Percentiles rank a stretch among this genome's conserved stretches.
Conservation (phyloP, 805 yeast species). For the Candida nanaspora region DNA sequence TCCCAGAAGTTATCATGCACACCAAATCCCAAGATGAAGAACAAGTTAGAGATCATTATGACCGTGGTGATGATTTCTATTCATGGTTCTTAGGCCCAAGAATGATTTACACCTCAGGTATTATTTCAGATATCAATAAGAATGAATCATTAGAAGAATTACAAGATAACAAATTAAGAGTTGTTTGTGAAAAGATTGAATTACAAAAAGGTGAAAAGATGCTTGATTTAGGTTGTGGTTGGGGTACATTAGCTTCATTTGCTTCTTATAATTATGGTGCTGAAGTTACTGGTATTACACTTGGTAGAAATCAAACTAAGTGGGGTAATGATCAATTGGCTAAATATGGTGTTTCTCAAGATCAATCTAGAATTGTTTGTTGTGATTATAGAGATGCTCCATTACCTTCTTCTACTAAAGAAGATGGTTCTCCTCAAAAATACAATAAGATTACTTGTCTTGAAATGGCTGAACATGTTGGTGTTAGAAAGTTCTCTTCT, state of each 20-base stretch:
- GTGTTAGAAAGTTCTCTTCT: slow-evolving; percentile 72
- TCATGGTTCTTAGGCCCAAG: slow-evolving; percentile 91
- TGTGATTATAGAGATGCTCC: slow-evolving; percentile 91
- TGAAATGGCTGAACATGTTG: slow-evolving; percentile 97
- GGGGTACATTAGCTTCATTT: slow-evolving; percentile 89
- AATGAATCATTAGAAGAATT: slow-evolving; percentile 73
- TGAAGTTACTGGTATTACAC: slow-evolving; percentile 79
- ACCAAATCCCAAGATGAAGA: slow-evolving; percentile 93
- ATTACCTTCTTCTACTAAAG: slow-evolving; percentile 38
- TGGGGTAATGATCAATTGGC: slow-evolving; percentile 73
- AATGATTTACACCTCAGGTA: slow-evolving; percentile 89
- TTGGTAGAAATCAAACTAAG: slow-evolving; percentile 85
- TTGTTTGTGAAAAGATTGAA: slow-evolving; percentile 82
- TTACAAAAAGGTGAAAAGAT: slow-evolving; percentile 65
- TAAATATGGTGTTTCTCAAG: slow-evolving; percentile 57
- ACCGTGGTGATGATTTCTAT: slow-evolving; percentile 94
- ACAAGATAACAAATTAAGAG: slow-evolving; percentile 85
- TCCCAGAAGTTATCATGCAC: slow-evolving; percentile 90
- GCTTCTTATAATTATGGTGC: slow-evolving; percentile 83
- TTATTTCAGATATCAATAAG: slow-evolving; percentile 59
- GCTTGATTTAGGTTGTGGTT: slow-evolving; percentile 89
- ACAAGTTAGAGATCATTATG: slow-evolving; percentile 92
- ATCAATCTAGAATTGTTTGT: slow-evolving; percentile 75
- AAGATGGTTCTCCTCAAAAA: slow-evolving; percentile 27
- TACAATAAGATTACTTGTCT: slow-evolving; percentile 85